Evolutionary conservation across 352 stramenopile genomes (phyloP), one percentile per base, ranked within the genome.

Genomic region (Phytopythium sindhum): DNA sequence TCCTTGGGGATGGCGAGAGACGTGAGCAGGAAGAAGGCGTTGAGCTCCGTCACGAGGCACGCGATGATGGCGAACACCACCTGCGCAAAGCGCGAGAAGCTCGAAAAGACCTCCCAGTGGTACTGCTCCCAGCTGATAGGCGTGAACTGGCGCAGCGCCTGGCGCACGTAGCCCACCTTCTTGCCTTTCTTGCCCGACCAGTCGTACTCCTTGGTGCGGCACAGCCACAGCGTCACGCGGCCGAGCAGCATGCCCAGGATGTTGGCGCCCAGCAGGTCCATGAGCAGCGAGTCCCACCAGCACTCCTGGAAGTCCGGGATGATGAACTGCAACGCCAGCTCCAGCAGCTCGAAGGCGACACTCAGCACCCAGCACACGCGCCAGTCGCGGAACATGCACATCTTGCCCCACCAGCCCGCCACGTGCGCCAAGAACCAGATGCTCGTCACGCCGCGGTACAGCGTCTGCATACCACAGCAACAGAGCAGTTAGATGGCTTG

Each of bases 361-460:
- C 80, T 92, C 24, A 97, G 77, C 58, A 97, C 81, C 90, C 86
- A 97, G 68, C 90, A 97, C 47, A 98, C 90, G n/a, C 85, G 73
- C 90, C 90, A 97, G 78, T 97, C 90, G 28, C 90, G 89, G 67
- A 98, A 97, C 79, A 97, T 96, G 69, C 90, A 97, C 86, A 97
- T 97, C 69, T 97, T 97, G 57, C 87, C 89, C 90, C 89, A 97
- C 90, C 89, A 96, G 26, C 83, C 82, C 11, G 84, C 90, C 55
- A 93, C 83, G 53, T 96, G 88, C 12, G 86, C 85, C n/a, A 92
- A 48, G 54, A 95, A 94, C 85, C 85, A 94, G 57, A 94, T 92
- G 37, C 81, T 92, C 39, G 83, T 84, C 28, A 94, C 76, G 31
- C 86, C 86, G 7, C 81, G 78, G 47, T 83, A 86, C 28, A 94